Base-by-base conservation (phyloP, 1,139 yeast species). In the Yamadazyma dendronema region DNA sequence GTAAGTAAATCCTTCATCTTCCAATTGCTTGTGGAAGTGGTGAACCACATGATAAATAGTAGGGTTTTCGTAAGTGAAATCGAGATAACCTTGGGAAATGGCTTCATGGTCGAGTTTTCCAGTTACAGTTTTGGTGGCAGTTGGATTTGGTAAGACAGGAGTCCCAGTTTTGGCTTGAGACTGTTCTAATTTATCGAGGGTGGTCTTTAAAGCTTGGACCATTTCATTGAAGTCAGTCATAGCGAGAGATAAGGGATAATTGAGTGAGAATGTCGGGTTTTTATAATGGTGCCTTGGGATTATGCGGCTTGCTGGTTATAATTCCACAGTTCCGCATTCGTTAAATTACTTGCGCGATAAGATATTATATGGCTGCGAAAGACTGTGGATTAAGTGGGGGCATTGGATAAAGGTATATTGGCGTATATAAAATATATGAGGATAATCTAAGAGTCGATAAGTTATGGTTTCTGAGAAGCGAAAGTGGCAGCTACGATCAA, bases 401-500 rank as follows among this genome's bases (percentile, higher is more conserved):
- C n/a, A n/a, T n/a, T n/a, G n/a, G n/a, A n/a, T 11, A 24, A 8
- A 24, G n/a, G 8, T 24, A 24, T 24, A 24, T 24, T 7, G n/a
- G 13, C 11, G 11, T 24, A 19, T 19, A 9, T 19, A 19, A 19
- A 19, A n/a, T n/a, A n/a, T n/a, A n/a, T n/a, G n/a, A n/a, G n/a
- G n/a, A 19, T 19, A 6, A 9, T 19, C 22, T 19, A 19, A 19
- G n/a, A 19, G 22, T 19, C 6, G 6, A 19, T 19, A 6, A 9
- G 22, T 9, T 19, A 19, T 19, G 73, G 74, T 34, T 52, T 60
- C 42, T 59, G 48, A 19, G 69, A 52, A 12, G 96, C 98, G 72
- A 92, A 92, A 3, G 98, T 94, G 22, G 97, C 98, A 28, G 97
- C 98, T 29, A 92, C 97, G 45, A 92, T 84, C 56, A 92, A 72